Conservation (phyloP, 163 green algal species). For the Picocystis sp. region DNA sequence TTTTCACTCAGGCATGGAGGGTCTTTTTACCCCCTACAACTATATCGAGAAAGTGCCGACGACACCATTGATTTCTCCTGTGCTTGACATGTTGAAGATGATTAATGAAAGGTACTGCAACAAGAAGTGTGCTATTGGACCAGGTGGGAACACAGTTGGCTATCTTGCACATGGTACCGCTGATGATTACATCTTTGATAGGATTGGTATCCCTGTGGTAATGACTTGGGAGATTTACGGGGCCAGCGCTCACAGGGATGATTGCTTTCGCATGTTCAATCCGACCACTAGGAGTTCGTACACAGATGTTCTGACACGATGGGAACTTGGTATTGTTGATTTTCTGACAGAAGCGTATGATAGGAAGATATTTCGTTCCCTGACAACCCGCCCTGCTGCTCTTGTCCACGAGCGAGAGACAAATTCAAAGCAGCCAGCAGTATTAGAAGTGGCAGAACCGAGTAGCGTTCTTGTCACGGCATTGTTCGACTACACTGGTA, state of each 20-base stretch:
- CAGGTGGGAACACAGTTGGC: conserved; percentile 77
- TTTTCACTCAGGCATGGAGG: conserved; percentile 89
- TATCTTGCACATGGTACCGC: conserved; percentile 93
- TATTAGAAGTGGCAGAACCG: no score
- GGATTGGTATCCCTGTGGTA: conserved; percentile 50
- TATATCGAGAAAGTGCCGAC: conserved; percentile 31
- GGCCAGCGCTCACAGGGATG: conserved; percentile 52
- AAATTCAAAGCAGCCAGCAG: no score
- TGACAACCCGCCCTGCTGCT: no score
- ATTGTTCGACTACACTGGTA: no score
- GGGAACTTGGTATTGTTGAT: no score
- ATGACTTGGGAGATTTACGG: conserved; percentile 97
- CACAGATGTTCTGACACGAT: not conserved
- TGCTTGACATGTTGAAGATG: conserved; percentile 15
- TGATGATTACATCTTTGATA: conserved; percentile 85
- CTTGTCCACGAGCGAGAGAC: no score
- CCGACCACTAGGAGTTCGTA: conserved; percentile 29
- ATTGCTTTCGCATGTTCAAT: conserved; percentile 99
- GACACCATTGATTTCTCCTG: conserved; percentile 1
- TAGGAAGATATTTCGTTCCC: no score
- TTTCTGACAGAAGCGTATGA: no score
- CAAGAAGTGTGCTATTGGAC: conserved; percentile 57
- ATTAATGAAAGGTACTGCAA: conserved; percentile 32
- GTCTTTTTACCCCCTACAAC: conserved; percentile 90
- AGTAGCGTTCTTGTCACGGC: no score